Base-by-base conservation (phyloP, 2,329 filamentous ascomycete species). In the Metarhizium album region DNA sequence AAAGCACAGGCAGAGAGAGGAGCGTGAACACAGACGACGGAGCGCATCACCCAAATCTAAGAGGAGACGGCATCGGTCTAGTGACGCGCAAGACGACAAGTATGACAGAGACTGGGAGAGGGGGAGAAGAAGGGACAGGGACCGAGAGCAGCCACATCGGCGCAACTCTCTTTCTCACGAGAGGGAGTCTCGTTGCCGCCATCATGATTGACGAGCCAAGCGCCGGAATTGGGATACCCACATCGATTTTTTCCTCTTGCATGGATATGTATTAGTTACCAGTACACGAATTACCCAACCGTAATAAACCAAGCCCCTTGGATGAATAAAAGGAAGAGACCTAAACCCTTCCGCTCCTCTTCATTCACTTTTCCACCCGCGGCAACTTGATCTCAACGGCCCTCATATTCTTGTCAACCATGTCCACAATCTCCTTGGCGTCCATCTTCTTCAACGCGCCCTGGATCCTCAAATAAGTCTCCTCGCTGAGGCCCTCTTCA, bases 401-500 rank as follows among this genome's bases (percentile, higher is more conserved):
- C 56, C 55, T 62, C 73, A 82, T 74, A 45, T 76, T 65, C 58
- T 65, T 66, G 58, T 67, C 68, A 4, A 73, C 70, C 65, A 80
- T 66, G 38, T 67, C 62, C n/a, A 67, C 71, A 58, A 90, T 62
- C 60, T 75, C 74, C 57, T 71, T 73, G 11, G 83, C 74, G 42
- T 74, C 74, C n/a, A 65, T 43, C 4, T 52, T 58, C 42, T 50
- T 62, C 54, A 86, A 56, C 9, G 72, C 79, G 42, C 67, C 65
- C 62, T 78, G 73, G 53, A 91, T 79, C 24, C 63, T 71, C 47
- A 66, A 69, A 38, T 82, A 73, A 49, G 81, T 79, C 62, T 71
- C 75, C 51, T 76, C 69, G 50, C 73, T 76, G 55, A 88, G 56
- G 0, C 86, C 85, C 54, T 75, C 76, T 48, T 68, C 74, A 16